Percentiles rank a stretch among this genome's conserved stretches.
These are phyloP conservation scores for Platanthera zijinensis DNA, from an alignment of 106 monocot species.

Conservation along the genomic window DNA sequence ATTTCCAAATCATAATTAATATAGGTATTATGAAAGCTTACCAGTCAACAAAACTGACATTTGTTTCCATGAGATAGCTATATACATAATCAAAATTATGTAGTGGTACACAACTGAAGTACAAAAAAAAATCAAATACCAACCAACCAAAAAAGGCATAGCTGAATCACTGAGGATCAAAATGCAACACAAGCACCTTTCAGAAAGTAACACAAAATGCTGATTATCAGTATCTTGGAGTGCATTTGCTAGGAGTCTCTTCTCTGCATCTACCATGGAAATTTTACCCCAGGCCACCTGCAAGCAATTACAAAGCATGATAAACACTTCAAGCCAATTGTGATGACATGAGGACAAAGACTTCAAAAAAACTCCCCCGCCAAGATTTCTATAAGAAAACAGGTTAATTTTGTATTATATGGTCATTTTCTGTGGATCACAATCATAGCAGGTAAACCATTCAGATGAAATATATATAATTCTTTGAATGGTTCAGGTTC, in stretches of 20 bases:
- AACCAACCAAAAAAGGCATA: background rate
- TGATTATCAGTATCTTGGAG: conserved; percentile 73
- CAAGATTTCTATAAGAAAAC: too few relatives aligned
- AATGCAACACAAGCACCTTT: conserved; percentile 50
- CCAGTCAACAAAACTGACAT: conserved; percentile 94
- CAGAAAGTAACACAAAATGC: conserved; percentile 94
- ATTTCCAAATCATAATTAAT: background rate
- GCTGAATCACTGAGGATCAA: too few relatives aligned
- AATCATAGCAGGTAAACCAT: too few relatives aligned
- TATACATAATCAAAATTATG: conserved; percentile 89
- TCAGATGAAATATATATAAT: too few relatives aligned
- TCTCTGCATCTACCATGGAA: conserved; percentile 54
- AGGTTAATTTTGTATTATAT: too few relatives aligned
- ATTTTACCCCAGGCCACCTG: conserved; percentile 85
- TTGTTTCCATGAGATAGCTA: conserved; percentile 81
- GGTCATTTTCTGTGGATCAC: too few relatives aligned
- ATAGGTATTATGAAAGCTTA: conserved; percentile 18
- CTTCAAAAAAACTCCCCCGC: too few relatives aligned
- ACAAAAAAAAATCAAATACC: conserved; percentile 14
- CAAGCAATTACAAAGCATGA: conserved; percentile 10
- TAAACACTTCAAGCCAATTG: background rate
- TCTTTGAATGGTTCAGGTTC: too few relatives aligned
- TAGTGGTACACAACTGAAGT: conserved; percentile 82
- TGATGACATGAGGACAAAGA: too few relatives aligned
- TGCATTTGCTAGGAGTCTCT: too few relatives aligned